Base-by-base conservation (phyloP, 345 rosid genomes). In the Citrus reticulata region DNA sequence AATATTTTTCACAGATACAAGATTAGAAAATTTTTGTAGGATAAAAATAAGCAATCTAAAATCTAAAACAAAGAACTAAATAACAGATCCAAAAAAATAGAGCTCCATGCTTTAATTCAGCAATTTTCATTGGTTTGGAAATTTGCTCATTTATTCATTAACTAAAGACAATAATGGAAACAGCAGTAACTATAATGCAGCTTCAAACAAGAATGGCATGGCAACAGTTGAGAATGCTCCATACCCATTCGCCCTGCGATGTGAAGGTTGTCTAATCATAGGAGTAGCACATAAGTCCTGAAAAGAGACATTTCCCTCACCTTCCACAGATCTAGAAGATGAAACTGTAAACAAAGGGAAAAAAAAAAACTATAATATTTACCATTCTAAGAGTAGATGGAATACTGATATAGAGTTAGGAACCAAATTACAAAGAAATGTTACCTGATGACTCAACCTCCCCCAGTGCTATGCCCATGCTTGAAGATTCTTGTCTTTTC, bases 401-500 rank as follows among this genome's bases (percentile, higher is more conserved):
- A 70, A 34, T 55, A 54, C 30, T 73, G 39, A 39, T 24, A 66
- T 35, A 27, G 14, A 77, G 29, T 61, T 30, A 22, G 37, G 70
- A 74, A 70, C 42, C 73, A 29, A 74, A 73, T 13, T 24, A 19
- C 68, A 11, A 34, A 68, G 58, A 65, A 69, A 13, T 27, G 19
- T 51, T 81, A 93, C 97, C 98, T 77, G 91, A 80, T 35, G 93
- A 79, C 58, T 88, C 95, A 72, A 84, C 79, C 78, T 92, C 95
- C 30, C 78, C 90, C 51, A 90, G 82, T 74, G 84, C 80, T 80
- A 87, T 75, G 60, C 74, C 83, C 54, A 83, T 80, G 78, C 94
- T 86, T 70, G 92, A 90, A 19, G 97, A 92, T 76, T 91, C 97
- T 39, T 86, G 84, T 80, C 93, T 92, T 86, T 86, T 94, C 83